Conservation (phyloP, 164 flowering plant genomes). For the Magnolia sinica region DNA sequence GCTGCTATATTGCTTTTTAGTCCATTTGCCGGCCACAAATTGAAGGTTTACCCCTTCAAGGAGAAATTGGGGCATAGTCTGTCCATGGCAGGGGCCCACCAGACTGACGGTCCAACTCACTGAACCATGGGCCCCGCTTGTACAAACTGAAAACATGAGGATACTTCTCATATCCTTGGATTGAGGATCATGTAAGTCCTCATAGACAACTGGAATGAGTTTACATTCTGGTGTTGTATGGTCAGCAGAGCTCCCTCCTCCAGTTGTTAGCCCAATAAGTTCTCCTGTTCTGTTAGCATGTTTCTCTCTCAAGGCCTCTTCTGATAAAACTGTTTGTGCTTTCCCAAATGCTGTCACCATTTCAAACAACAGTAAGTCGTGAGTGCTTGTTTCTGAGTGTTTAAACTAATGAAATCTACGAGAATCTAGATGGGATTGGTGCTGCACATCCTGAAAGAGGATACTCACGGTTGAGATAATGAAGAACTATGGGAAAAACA, state of each 20-base stretch:
- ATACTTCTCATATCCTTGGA: not conserved
- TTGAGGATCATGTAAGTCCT: not conserved
- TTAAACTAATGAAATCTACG: not conserved
- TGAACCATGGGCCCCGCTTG: not conserved
- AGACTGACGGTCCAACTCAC: not conserved
- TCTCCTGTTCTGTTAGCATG: constrained; percentile 14
- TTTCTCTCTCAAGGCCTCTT: constrained; percentile 26
- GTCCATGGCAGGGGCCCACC: not conserved
- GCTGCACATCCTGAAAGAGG: not conserved
- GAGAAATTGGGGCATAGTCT: not conserved
- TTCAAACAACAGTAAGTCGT: not conserved
- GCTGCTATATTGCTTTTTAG: not conserved
- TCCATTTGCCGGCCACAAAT: not conserved
- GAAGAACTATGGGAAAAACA: constrained; percentile 27
- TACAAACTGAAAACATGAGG: not conserved
- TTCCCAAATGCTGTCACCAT: constrained; percentile 33
- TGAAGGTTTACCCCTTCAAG: no score
- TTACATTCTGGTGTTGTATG: not conserved
- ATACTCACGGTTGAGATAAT: constrained; percentile 31
- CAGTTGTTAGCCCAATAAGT: constrained; percentile 11
- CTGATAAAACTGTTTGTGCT: constrained; percentile 19
- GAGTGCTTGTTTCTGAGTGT: not conserved
- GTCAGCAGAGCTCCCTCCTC: constrained; percentile 5
- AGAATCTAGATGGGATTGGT: not conserved
- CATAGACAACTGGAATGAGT: not conserved